These are phyloP conservation scores for Boehmeria nivea DNA, from an alignment of 306 rosid genomes.

Conservation along the genomic window DNA sequence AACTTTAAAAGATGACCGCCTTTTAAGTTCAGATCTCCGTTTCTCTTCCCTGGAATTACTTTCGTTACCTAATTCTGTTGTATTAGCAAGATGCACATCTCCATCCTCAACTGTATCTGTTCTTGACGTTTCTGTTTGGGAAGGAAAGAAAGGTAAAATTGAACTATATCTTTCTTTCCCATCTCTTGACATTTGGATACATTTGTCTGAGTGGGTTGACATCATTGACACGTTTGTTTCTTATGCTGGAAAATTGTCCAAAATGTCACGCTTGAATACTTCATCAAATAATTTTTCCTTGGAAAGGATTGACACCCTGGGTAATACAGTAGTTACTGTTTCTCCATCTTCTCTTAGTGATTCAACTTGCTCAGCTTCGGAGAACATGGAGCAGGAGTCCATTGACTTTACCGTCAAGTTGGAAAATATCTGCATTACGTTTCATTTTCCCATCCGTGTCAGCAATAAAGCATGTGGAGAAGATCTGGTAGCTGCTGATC, in stretches of 20 bases:
- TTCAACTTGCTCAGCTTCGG: slow-evolving; percentile 25
- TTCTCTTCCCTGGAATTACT: slow-evolving; percentile 47
- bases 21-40: slow-evolving; percentile 38
- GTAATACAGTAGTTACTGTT: slow-evolving; percentile 18
- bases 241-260: slow-evolving; percentile 29
- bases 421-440: slow-evolving; percentile 39
- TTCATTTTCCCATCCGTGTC: slow-evolving; percentile 59
- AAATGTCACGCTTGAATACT: slow-evolving; percentile 17
- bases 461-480: slow-evolving; percentile 34
- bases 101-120: slow-evolving; percentile 33
- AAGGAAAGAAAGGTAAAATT: slow-evolving; percentile 37
- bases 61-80: slow-evolving; percentile 40
- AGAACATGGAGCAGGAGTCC: slow-evolving; percentile 31
- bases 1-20: slow-evolving; percentile 46
- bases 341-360: slow-evolving; percentile 29
- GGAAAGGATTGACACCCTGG: slow-evolving; percentile 22
- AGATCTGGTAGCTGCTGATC: no score
- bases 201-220: slow-evolving; percentile 60
- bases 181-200: slow-evolving; percentile 71
- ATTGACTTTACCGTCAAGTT: slow-evolving; percentile 34
- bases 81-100: slow-evolving; percentile 53
- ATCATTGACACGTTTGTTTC: slow-evolving; percentile 42
- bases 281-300: slow-evolving; percentile 22
- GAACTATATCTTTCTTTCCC: slow-evolving; percentile 56
- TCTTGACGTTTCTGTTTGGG: slow-evolving; percentile 47